Evolutionary conservation across 768 basidiomycete genomes (phyloP).

Genomic region (Leccinum barrowsii): DNA sequence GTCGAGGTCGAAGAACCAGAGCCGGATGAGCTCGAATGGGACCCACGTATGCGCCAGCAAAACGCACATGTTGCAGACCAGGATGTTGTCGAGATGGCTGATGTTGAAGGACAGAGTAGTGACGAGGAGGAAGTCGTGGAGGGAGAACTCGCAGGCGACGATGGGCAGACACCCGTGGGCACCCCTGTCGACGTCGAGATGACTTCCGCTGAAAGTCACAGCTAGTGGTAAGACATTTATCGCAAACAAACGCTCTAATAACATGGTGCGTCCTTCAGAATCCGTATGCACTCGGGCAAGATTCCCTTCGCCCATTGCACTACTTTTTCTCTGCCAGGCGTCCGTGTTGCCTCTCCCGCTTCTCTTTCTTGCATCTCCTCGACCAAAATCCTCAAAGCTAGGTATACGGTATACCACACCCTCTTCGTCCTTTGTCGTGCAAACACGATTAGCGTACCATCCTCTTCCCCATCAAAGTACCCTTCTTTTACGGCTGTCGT

Average conservation of each 20-base stretch:
- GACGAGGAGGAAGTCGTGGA: conserved; percentile 39
- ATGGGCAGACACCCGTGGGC: conserved; percentile 24
- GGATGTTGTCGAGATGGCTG: conserved; percentile 18
- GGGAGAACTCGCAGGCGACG: conserved; percentile 31
- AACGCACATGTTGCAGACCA: conserved; percentile 5
- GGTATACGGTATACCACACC: conserved; percentile 70
- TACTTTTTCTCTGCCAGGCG: conserved; percentile 20
- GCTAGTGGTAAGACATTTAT: conserved; percentile 1
- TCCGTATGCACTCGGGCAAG: conserved; percentile 38
- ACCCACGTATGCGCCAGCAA: conserved; percentile 42
- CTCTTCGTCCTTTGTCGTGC: conserved; percentile 71
- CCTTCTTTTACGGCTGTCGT: conserved; percentile 55
- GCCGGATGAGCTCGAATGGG: conserved; percentile 74
- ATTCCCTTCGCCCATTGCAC: conserved; percentile 38
- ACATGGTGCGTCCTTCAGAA: conserved; percentile 42
- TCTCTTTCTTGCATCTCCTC: conserved; percentile 30
- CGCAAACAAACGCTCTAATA: conserved; percentile 14
- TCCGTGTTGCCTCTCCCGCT: conserved; percentile 21
- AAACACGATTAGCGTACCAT: conserved; percentile 49
- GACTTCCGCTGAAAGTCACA: conserved; percentile 6
- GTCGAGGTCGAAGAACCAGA: conserved; percentile 77
- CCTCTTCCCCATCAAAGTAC: conserved; percentile 47
- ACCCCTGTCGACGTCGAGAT: conserved; percentile 25
- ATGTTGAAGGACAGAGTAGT: conserved; percentile 33
- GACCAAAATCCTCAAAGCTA: conserved; percentile 52